Base-by-base conservation (phyloP, 2,329 filamentous ascomycete species). In the Botryotinia globosa region DNA sequence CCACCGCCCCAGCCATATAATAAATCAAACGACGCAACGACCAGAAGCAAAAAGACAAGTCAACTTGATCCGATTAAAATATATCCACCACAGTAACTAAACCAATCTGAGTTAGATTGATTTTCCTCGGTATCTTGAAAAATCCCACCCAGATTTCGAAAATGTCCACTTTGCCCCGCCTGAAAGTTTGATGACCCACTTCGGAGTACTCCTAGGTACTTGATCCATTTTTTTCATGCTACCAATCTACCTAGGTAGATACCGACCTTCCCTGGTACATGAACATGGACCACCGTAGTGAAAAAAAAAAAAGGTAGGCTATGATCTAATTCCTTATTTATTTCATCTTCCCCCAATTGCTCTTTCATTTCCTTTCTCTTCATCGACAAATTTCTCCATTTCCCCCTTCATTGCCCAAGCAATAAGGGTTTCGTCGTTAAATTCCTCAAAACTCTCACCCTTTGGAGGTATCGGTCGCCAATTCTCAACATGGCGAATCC, bases 401-500 rank as follows among this genome's bases (percentile, higher is more conserved):
- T 16, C 54, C 56, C 68, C 68, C 58, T 66, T 54, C 59, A 71
- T 65, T 65, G 45, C 59, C 16, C 42, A 61, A 34, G 61, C 59
- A 71, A 66, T 42, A 45, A 48, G 67, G 67, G 67, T 39, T 63
- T 14, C 42, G 58, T 39, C 42, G 44, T 65, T 44, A 37, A 48
- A 56, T 48, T 61, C 68, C 61, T 51, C 59, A 72, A 22, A 39
- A 9, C 34, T 48, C 63, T 44, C 25, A 51, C 12, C n/a, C 54
- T n/a, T 34, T 22, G 63, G 63, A 37, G 63, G 29, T 22, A 20
- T 25, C 44, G 18, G 5, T 51, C 34, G 48, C 22, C 65, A 45
- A 20, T 71, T 37, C 25, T 48, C 71, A 67, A 72, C 37, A 79
- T 79, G 77, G 74, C 73, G 10, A 74, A 77, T 65, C 63, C 70